Evolutionary conservation across 139 green algal species (phyloP).

Genomic region (Limnomonas spitsbergensis): DNA sequence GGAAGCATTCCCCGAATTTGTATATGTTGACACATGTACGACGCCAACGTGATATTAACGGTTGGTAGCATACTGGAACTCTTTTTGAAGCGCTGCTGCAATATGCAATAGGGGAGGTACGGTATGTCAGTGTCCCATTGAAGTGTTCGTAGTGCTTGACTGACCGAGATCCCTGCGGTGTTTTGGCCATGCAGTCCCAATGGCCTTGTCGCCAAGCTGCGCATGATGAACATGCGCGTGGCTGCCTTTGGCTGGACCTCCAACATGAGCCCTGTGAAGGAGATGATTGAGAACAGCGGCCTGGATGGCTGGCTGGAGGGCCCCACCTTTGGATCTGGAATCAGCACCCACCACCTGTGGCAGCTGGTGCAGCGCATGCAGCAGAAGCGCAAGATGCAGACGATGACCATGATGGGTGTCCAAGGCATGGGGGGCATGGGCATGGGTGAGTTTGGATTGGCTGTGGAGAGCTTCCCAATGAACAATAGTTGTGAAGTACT

Average conservation of each 20-base stretch:
- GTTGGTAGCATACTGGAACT: too few species aligned
- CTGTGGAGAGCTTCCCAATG: conserved; percentile 2
- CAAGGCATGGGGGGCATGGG: conserved; percentile 22
- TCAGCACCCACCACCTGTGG: conserved; percentile 21
- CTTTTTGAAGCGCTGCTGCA: too few species aligned
- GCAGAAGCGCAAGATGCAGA: conserved; percentile 9
- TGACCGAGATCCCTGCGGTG: too few species aligned
- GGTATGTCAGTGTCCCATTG: too few species aligned
- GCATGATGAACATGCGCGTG: conserved; percentile 21
- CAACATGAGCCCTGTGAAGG: conserved; percentile 25
- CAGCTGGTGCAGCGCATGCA: conserved; percentile 40
- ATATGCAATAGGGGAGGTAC: too few species aligned
- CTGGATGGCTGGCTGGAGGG: conserved; percentile 50
- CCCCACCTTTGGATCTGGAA: conserved; percentile 33
- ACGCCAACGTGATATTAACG: too few species aligned
- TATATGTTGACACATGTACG: not conserved
- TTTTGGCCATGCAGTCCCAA: not conserved
- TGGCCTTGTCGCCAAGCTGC: conserved; percentile 22
- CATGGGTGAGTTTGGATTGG: not conserved
- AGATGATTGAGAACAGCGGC: conserved; percentile 38
- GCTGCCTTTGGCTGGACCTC: conserved; percentile 42
- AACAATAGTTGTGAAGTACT: not conserved
- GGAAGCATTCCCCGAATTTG: not conserved
- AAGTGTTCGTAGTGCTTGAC: too few species aligned
- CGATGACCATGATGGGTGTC: conserved; percentile 10